Evolutionary conservation across 2,329 filamentous ascomycete species (phyloP).

Genomic region (Trichophyton benhamiae): DNA sequence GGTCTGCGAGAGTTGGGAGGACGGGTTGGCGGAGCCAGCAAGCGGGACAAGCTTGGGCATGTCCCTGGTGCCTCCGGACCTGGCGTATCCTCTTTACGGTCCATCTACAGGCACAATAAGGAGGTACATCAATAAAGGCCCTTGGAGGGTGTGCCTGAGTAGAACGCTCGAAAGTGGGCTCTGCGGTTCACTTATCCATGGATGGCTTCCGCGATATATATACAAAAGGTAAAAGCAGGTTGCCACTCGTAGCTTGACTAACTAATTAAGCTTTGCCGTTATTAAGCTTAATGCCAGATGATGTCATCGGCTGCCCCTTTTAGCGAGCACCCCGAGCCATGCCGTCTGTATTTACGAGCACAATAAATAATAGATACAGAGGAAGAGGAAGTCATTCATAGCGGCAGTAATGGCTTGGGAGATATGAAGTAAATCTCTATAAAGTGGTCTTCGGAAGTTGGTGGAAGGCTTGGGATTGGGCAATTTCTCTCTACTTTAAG

Average conservation of each 20-base stretch:
- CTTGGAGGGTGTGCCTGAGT: neutral
- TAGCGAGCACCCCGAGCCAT: too few species aligned
- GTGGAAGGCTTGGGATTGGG: too few species aligned
- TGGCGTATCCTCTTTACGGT: neutral
- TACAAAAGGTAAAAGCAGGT: neutral
- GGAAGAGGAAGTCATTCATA: too few species aligned
- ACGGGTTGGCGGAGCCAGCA: neutral
- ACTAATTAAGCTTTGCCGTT: too few species aligned
- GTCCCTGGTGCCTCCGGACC: neutral
- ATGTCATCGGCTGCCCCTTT: too few species aligned
- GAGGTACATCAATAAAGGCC: neutral
- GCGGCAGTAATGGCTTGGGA: too few species aligned
- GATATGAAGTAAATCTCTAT: too few species aligned
- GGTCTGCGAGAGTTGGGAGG: conserved; percentile 9
- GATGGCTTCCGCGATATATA: neutral
- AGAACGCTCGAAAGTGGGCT: neutral
- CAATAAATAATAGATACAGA: too few species aligned
- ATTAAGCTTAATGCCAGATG: too few species aligned
- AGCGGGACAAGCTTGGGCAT: neutral
- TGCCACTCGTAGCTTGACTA: neutral
- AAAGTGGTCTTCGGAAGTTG: too few species aligned
- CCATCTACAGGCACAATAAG: neutral
- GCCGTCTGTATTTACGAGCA: too few species aligned
- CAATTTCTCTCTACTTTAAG: too few species aligned
- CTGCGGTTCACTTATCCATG: neutral